Evolutionary conservation across 768 basidiomycete species (phyloP), one percentile per base, ranked within the genome.

Genomic region (Obba rivulosa): DNA sequence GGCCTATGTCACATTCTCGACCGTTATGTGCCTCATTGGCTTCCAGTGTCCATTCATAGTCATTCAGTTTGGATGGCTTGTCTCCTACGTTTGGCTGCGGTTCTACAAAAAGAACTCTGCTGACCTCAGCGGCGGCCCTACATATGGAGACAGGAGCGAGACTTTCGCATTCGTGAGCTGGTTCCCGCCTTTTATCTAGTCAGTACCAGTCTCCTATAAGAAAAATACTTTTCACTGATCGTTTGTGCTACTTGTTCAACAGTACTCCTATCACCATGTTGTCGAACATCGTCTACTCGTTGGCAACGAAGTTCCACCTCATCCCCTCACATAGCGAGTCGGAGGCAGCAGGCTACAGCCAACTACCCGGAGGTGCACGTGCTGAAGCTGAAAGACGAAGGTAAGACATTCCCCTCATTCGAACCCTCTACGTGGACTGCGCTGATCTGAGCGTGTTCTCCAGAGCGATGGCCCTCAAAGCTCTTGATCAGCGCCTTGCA

Each of bases 41-140:
- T 85, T 85, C 69, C 92, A 92, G 63, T 85, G 82, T 49, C 92
- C 92, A 14, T 95, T 82, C 73, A 91, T 94, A 43, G 70, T 93
- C 61, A 93, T 98, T 54, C 96, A 99, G 62, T 99, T 97, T 64
- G 96, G 95, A n/a, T 99, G 95, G 92, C 86, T 96, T 48, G 88
- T 93, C 8, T 79, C 87, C 25, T 99, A 92, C 88, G 76, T 90
- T 46, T 99, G 96, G 69, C 79, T 99, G 28, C 83, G 96, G 34
- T 98, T 99, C 74, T 92, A 97, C 76, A 98, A 98, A 71, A 84
- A 87, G 65, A 87, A 86, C 59, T 69, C 77, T 3, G 74, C 73
- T 28, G 88, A 92, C 0, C 62, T 80, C 28, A 78, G 76, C 41
- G 85, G 86, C 3, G 70, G 70, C 4, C 77, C 73, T n/a, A 78